Base-by-base conservation (phyloP, 805 yeast genomes). In the Candida krabiensis region DNA sequence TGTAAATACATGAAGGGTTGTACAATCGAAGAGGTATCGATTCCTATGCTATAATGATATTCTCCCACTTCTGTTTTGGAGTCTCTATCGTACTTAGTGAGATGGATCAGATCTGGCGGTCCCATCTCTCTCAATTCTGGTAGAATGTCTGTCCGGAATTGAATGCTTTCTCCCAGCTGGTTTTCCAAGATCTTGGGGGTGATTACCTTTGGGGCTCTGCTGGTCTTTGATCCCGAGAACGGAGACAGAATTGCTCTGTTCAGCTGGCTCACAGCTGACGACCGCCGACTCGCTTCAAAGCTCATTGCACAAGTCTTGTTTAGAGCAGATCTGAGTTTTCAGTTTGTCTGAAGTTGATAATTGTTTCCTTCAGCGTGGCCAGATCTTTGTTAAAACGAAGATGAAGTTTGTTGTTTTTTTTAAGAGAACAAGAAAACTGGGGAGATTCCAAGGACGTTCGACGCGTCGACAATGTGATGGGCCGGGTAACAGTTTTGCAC, bases 101-200 rank as follows among this genome's bases (percentile, higher is more conserved):
- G 47, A 49, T 72, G 84, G 2, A 81, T 78, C 40, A 85, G 64
- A 60, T 86, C 95, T 3, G 89, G 83, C 2, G 89, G 86, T 0
- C 95, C 95, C 16, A 83, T 54, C n/a, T 80, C 80, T 37, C 57
- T 60, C 43, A 71, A 73, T 7, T 67, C 53, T 0, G 69, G 52
- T 16, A 80, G 47, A 0, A 67, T 47, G 3, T 57, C 52, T 4
- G 77, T 71, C 34, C 86, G 66, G n/a, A 69, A 61, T 12, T 67
- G 70, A 18, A 80, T 57, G n/a, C 80, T 66, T 40, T 75, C 77
- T 1, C 80, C 80, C 12, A 69, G 61, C 12, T 63, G 61, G n/a
- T 50, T 57, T 52, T 80, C 86, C 26, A 63, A 55, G 19, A 76
- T 65, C 35, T 69, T 65, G 13, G 58, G 59, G 3, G 49, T 41